A percentile compares a stretch with the other conserved stretches of the same genome.
Evolutionary conservation across 352 stramenopile species (phyloP).

Genomic region (Pythium volutum): DNA sequence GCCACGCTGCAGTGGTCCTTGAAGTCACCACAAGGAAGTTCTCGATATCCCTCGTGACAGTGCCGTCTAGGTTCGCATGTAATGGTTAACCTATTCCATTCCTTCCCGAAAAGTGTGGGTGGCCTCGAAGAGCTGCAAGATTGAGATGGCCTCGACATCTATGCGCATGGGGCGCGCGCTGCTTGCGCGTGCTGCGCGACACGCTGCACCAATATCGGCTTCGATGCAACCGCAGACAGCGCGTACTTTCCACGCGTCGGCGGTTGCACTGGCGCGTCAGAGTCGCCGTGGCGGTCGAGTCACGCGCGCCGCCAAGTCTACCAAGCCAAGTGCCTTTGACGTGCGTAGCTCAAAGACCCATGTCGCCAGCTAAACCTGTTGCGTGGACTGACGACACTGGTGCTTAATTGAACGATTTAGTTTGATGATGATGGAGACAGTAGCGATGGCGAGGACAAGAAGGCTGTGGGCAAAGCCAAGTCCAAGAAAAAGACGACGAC

Average conservation of each 20-base stretch:
- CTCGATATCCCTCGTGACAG: not conserved
- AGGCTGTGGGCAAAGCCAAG: conserved; percentile 13
- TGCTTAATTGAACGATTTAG: not conserved
- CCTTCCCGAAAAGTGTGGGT: conserved; percentile 2
- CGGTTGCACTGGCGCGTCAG: conserved; percentile 34
- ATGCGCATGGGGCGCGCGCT: conserved; percentile 8
- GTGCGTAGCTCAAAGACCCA: not conserved
- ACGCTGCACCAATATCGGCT: not conserved
- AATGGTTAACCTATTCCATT: not conserved
- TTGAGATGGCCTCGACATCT: not conserved
- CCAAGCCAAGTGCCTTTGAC: conserved; percentile 29
- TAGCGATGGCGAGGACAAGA: conserved; percentile 29
- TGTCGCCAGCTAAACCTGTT: not conserved
- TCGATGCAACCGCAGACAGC: not conserved
- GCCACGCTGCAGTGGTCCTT: not conserved
- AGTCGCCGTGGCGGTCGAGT: conserved; percentile 37
- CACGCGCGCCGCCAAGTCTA: conserved; percentile 17
- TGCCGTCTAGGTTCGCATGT: conserved; percentile 6
- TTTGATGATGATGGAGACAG: conserved; percentile 32
- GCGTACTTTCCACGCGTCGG: conserved; percentile 41
- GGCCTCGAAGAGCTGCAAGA: conserved; percentile 19
- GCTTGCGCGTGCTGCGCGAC: conserved; percentile 9
- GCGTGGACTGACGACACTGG: not conserved
- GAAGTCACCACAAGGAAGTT: not conserved
- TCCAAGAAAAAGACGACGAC: conserved; percentile 23